phyloP scores from a whole-genome alignment of 2,329 filamentous ascomycete species.

The Pleomassaria siparia region DNA sequence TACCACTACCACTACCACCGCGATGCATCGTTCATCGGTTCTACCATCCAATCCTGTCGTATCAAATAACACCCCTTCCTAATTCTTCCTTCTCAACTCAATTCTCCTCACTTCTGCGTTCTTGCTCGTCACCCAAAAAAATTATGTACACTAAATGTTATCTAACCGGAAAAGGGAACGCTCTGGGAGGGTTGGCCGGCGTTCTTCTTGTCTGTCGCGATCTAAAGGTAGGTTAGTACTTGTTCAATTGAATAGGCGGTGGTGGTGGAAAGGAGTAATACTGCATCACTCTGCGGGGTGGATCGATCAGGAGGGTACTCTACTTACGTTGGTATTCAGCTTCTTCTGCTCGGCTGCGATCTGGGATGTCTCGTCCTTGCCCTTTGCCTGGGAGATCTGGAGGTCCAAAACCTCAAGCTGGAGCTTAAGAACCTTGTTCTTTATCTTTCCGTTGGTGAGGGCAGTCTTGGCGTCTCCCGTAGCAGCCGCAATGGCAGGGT shows the following conservation, averaged over 20 bases:
- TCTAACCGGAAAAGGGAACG: conserved; percentile 11
- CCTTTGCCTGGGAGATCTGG: conserved; percentile 54
- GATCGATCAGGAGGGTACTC: no score
- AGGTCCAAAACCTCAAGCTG: conserved; percentile 53
- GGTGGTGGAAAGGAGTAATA: no score
- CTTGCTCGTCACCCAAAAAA: background rate
- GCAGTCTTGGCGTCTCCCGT: conserved; percentile 45
- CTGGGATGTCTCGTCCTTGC: conserved; percentile 47
- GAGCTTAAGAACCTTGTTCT: conserved; percentile 61
- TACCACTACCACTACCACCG: background rate
- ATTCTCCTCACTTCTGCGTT: conserved; percentile 2
- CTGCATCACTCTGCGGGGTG: no score
- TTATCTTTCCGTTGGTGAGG: conserved; percentile 56
- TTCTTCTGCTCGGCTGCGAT: conserved; percentile 52
- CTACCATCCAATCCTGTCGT: conserved; percentile 1
- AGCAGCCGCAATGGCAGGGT: conserved; percentile 52
- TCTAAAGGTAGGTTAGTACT: no score
- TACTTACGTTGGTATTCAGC: conserved; percentile 56
- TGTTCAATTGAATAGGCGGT: no score
- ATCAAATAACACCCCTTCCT: background rate
- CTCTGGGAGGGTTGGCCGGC: conserved; percentile 46
- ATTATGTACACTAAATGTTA: background rate
- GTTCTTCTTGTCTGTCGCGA: conserved; percentile 49
- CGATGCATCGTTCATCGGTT: conserved; percentile 3
- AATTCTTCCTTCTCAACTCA: background rate